phyloP scores from a whole-genome alignment of 495 filamentous ascomycete species.

The Neurospora pannonica region DNA sequence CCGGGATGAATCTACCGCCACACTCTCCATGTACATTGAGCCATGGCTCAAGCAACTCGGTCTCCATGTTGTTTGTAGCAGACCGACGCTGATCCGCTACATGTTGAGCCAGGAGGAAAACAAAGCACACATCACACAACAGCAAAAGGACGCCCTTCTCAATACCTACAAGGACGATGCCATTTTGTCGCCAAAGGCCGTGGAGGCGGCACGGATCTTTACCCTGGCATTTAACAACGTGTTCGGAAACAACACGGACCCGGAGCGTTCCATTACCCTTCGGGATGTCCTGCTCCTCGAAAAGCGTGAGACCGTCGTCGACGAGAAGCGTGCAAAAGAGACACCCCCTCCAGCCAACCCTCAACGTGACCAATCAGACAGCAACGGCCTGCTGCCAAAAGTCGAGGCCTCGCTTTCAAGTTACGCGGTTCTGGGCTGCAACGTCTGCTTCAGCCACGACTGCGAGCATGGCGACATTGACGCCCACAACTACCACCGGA shows the following conservation, averaged over 20 bases:
- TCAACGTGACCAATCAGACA: conserved; percentile 5
- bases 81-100: conserved; percentile 33
- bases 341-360: conserved; percentile 17
- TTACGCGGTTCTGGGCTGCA: conserved; percentile 35
- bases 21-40: conserved; percentile 34
- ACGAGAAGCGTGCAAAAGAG: conserved; percentile 38
- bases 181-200: conserved; percentile 23
- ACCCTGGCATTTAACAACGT: conserved; percentile 36
- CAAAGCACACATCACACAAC: conserved; percentile 33
- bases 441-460: conserved; percentile 39
- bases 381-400: conserved; percentile 13
- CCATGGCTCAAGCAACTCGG: conserved; percentile 32
- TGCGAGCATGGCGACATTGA: conserved; percentile 44
- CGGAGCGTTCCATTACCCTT: conserved; percentile 22
- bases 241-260: conserved; percentile 17
- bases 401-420: conserved; percentile 32
- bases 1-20: conserved; percentile 33
- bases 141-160: conserved; percentile 33
- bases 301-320: conserved; percentile 32
- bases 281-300: conserved; percentile 36
- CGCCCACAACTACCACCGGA: conserved; percentile 33
- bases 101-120: conserved; percentile 28
- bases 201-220: conserved; percentile 27
- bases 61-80: conserved; percentile 30
- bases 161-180: conserved; percentile 26